These are phyloP conservation scores for Luvunga scandens DNA, from an alignment of 345 rosid species.

Conservation along the genomic window DNA sequence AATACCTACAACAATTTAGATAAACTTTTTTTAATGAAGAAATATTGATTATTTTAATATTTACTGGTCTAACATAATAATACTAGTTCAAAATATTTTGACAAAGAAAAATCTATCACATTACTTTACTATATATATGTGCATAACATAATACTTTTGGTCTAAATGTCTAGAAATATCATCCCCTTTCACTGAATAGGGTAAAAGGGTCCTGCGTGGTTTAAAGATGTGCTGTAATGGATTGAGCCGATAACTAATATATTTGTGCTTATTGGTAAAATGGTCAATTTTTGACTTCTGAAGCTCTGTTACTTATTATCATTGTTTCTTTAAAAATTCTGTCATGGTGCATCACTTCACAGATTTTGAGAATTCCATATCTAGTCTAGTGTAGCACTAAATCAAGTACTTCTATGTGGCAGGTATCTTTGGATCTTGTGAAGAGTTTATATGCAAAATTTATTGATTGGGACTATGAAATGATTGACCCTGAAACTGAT, in stretches of 20 bases:
- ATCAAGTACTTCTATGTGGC: conserved; percentile 20
- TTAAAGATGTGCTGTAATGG: neutral
- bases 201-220: neutral
- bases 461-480: conserved; percentile 87
- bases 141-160: neutral
- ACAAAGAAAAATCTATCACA: neutral
- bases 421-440: conserved; percentile 96
- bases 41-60: neutral
- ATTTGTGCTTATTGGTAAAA: neutral
- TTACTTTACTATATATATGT: neutral
- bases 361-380: neutral
- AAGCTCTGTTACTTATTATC: neutral
- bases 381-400: neutral
- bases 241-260: neutral
- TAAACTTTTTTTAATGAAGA: neutral
- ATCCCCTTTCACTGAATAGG: neutral
- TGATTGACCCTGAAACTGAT: conserved; percentile 81
- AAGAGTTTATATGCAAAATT: conserved; percentile 94
- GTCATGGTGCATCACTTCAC: neutral
- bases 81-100: neutral
- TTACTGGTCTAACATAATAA: neutral
- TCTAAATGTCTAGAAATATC: conserved; percentile 5
- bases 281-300: conserved; percentile 1
- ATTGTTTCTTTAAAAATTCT: neutral
- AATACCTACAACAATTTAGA: neutral